A percentile compares a stretch with the other conserved stretches of the same genome.
Conservation (phyloP, 805 yeast species). For the Monosporozyma siamensis region DNA sequence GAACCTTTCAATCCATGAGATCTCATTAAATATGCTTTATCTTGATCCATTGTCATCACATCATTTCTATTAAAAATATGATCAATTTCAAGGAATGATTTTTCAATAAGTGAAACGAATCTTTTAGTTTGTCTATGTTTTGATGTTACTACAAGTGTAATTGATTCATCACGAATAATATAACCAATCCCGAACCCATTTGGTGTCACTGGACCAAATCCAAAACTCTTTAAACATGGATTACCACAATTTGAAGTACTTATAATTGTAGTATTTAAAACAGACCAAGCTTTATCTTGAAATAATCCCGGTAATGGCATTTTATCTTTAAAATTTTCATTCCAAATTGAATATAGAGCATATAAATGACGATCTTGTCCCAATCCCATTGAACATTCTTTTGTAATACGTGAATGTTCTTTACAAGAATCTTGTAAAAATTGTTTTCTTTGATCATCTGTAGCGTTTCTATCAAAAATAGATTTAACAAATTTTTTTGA, state of each 20-base stretch:
- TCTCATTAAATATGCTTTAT: conserved; percentile 8
- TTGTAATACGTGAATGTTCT: conserved; percentile 59
- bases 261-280: conserved; percentile 66
- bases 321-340: conserved; percentile 28
- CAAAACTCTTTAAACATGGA: conserved; percentile 77
- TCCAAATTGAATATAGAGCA: conserved; percentile 84
- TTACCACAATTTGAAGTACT: conserved; percentile 90
- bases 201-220: conserved; percentile 83
- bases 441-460: conserved; percentile 46
- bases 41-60: not conserved
- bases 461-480: conserved; percentile 61
- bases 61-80: conserved; percentile 34
- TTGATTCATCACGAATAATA: conserved; percentile 70
- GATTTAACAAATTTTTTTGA: conserved; percentile 76
- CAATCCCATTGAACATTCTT: conserved; percentile 58
- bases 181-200: conserved; percentile 94
- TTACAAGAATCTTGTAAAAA: conserved; percentile 60
- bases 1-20: conserved; percentile 1
- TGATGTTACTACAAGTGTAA: conserved; percentile 74
- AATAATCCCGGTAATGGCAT: conserved; percentile 59
- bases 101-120: conserved; percentile 56
- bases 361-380: conserved; percentile 92
- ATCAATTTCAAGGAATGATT: conserved; percentile 53
- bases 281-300: conserved; percentile 83
- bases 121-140: conserved; percentile 82